A percentile compares a stretch with the other conserved stretches of the same genome.
These are phyloP conservation scores for Nicotiana attenuata DNA, from an alignment of 257 asterid genomes.

Conservation along the genomic window DNA sequence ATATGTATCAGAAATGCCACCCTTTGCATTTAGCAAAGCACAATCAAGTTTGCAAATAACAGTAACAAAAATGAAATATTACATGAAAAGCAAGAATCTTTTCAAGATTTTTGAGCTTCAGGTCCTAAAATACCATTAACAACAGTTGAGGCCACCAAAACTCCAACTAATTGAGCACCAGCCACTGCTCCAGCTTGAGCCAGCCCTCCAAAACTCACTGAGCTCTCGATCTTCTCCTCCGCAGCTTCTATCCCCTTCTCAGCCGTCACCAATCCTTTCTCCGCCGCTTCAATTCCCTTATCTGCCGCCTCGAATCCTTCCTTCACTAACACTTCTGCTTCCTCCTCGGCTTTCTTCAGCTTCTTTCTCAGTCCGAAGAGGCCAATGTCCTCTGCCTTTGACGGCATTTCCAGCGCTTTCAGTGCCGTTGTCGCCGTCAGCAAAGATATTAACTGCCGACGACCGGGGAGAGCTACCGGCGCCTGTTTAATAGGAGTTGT, in stretches of 20 bases:
- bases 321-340: constrained; percentile 61
- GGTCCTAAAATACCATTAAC: constrained; percentile 83
- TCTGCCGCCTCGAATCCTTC: constrained; percentile 85
- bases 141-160: constrained; percentile 53
- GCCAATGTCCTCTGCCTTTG: constrained; percentile 63
- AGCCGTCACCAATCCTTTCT: constrained; percentile 50
- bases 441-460: constrained; percentile 58
- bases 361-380: constrained; percentile 64
- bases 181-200: constrained; percentile 79
- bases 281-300: constrained; percentile 50
- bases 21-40: not conserved
- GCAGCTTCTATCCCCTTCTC: constrained; percentile 44
- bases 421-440: constrained; percentile 56
- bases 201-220: constrained; percentile 51
- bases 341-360: constrained; percentile 62
- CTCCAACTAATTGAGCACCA: constrained; percentile 60
- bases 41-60: not conserved
- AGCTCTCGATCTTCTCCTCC: constrained; percentile 48
- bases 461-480: constrained; percentile 36
- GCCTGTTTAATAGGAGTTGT: constrained; percentile 20
- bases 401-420: constrained; percentile 52
- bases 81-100: not conserved
- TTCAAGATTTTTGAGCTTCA: constrained; percentile 63
- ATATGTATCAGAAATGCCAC: not conserved
- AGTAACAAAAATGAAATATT: not conserved